Base-by-base conservation (phyloP, 352 stramenopile species). In the Phytophthora palmivora region DNA sequence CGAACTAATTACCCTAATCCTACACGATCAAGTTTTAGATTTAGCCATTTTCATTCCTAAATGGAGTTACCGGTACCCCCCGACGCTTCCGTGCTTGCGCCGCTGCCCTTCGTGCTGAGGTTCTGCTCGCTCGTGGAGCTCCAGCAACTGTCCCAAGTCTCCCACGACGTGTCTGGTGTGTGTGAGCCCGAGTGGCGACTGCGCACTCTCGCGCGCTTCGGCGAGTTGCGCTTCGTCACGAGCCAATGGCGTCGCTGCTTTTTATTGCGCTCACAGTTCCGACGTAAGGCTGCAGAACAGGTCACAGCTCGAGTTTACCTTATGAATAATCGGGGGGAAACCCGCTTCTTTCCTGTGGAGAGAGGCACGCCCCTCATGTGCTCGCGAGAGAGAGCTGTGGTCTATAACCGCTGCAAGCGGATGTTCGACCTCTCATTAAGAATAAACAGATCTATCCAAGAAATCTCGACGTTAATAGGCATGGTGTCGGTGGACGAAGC, bases 391-490 rank as follows among this genome's bases (percentile, higher is more conserved):
- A 70, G 85, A 43, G 87, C 87, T 0, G 65, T 88, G 33, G 77
- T 95, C 16, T 94, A 93, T 70, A 91, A 87, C 70, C 83, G 82
- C 33, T 95, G 87, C 67, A 88, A 91, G 60, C 70, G 80, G 49
- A 95, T 94, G 87, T 94, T 95, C 58, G 87, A 94, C 70, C 65
- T 94, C 37, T 95, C 87, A 49, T 71, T 94, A 70, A 82, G 84
- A 51, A 94, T 95, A 75, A 95, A 94, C 41, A 68, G 85, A 5
- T 95, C 87, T 11, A 92, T 95, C 63, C 87, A 94, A 49, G 85
- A 95, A 39, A 93, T 95, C 61, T 94, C 87, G 67, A 79, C 83
- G 50, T 63, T 95, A 0, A 89, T 93, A 26, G 85, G 82, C 36
- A 87, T 94, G 72, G 79, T 94, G 16, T 93, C 85, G 0, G 72